phyloP scores from a whole-genome alignment of 2,329 filamentous ascomycete species.

The Cephalotrichum gorgonifer region DNA sequence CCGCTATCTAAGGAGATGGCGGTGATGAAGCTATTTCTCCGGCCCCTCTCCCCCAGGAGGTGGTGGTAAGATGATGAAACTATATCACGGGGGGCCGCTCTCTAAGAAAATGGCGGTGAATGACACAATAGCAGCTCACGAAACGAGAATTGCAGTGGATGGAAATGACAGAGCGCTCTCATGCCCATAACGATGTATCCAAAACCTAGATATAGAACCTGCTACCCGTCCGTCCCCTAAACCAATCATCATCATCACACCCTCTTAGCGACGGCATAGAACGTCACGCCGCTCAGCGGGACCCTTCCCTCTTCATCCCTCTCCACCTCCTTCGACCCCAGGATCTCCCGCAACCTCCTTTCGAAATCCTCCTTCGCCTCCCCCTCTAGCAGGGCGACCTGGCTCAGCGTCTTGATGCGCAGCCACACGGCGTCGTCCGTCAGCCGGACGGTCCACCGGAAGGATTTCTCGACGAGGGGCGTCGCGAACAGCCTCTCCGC shows the following conservation, averaged over 20 bases:
- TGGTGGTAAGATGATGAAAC: too few relatives aligned
- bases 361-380: slow-evolving; percentile 36
- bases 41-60: too few relatives aligned
- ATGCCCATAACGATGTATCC: not conserved
- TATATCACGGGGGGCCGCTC: too few relatives aligned
- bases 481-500: slow-evolving; percentile 41
- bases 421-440: slow-evolving; percentile 51
- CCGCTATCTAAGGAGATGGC: too few relatives aligned
- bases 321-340: slow-evolving; percentile 34
- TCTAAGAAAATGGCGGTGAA: too few relatives aligned
- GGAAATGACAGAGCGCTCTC: not conserved
- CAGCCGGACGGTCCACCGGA: slow-evolving; percentile 49
- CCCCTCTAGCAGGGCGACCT: slow-evolving; percentile 50
- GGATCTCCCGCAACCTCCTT: slow-evolving; percentile 39
- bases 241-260: too few relatives aligned
- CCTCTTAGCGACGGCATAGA: slow-evolving; percentile 50
- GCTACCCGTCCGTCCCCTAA: too few relatives aligned
- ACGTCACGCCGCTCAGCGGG: slow-evolving; percentile 53
- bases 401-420: slow-evolving; percentile 55
- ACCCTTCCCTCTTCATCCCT: slow-evolving; percentile 53
- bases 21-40: too few relatives aligned
- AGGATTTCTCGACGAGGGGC: slow-evolving; percentile 44
- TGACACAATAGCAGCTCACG: too few relatives aligned
- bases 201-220: not conserved
- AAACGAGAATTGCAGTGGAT: too few relatives aligned